Evolutionary conservation across 1,284 basidiomycete genomes (phyloP), one percentile per base, ranked within the genome.

Genomic region (Cutaneotrichosporon sp.): DNA sequence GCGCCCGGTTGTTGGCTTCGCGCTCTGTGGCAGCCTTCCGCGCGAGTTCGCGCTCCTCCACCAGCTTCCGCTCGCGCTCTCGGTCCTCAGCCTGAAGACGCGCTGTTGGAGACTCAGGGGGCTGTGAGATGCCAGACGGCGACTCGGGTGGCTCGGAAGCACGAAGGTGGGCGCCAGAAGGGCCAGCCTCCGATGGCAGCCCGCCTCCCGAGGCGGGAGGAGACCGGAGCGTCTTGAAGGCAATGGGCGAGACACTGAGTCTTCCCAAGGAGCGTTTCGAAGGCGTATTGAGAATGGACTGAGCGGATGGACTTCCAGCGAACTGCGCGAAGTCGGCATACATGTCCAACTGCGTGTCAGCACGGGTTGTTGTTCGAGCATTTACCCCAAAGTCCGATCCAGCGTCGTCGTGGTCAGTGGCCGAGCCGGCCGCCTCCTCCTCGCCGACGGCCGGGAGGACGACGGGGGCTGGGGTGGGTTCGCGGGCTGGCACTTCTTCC

Each of bases 311-410:
- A 29, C 57, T 53, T 13, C 31, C 57, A 6, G 57, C 57, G 24
- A 51, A 58, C 27, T 58, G 38, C 7, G 57, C 57, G 25, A 58
- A 58, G 22, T 58, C 50, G 16, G 50, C 57, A 14, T 53, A 52
- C 7, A 52, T n/a, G 42, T 58, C 57, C 24, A 52, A 36, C 27
- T 58, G 27, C 13, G 45, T 4, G 34, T 53, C 51, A 53, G 51
- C 34, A 42, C 31, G 22, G 20, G 49, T 22, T 3, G 14, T n/a
- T 1, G 13, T 22, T 22, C 7, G 20, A 36, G 42, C 22, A 38
- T 34, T 25, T 25, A 53, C 51, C 3, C 51, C 51, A 16, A 38
- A 33, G 4, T 50, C 27, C 7, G 50, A 36, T 5, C 16, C 29
- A 3, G 43, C 29, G 14, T 49, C 16, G 2, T 51, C 57, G 16